Evolutionary conservation across 768 basidiomycete species (phyloP).

Genomic region (Boletus sp.): DNA sequence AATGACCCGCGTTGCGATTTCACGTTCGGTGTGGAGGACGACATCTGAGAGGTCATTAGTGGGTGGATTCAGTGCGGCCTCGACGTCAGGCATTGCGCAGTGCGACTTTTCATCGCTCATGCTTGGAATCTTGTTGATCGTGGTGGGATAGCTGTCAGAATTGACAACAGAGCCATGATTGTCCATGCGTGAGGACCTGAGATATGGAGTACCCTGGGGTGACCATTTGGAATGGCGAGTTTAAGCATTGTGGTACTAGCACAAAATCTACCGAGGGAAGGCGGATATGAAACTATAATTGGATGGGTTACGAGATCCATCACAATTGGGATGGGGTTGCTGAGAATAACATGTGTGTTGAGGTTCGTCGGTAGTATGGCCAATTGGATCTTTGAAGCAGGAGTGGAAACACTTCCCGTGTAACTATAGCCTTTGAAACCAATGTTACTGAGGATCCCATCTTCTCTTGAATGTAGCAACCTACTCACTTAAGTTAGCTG

Average conservation of each 20-base stretch:
- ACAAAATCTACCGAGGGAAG: not conserved
- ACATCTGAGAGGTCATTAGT: conserved; percentile 10
- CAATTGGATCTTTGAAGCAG: too few relatives aligned
- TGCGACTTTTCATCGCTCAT: conserved; percentile 6
- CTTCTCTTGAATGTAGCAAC: too few relatives aligned
- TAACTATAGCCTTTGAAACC: not conserved
- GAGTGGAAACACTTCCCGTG: too few relatives aligned
- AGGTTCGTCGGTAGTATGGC: too few relatives aligned
- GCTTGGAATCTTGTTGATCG: not conserved
- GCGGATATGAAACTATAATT: not conserved
- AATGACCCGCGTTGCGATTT: conserved; percentile 45
- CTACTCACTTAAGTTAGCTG: too few relatives aligned
- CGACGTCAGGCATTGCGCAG: conserved; percentile 33
- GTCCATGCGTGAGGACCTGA: conserved; percentile 1
- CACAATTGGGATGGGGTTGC: not conserved
- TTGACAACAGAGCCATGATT: not conserved
- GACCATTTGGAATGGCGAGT: not conserved
- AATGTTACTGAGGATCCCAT: not conserved
- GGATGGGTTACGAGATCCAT: not conserved
- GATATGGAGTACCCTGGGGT: not conserved
- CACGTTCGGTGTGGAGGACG: conserved; percentile 42
- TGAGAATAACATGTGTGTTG: not conserved
- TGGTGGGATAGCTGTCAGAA: not conserved
- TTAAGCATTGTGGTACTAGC: conserved; percentile 1
- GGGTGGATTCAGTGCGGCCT: conserved; percentile 10